phyloP scores from a whole-genome alignment of 176 grass and related monocot genomes.

The Elymus sibiricus region DNA sequence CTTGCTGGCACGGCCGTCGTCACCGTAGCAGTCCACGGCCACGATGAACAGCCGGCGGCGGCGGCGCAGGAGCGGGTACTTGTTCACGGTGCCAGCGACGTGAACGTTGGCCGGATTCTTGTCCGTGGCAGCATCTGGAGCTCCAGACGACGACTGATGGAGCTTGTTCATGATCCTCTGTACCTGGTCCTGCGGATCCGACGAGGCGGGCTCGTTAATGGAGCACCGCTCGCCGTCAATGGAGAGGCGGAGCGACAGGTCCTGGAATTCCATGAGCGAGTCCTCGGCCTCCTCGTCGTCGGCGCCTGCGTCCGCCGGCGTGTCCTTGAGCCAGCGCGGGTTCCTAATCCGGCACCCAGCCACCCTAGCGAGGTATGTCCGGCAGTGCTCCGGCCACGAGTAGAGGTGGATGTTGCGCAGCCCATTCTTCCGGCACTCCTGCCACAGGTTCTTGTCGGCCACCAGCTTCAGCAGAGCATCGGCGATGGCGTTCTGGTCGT shows the following conservation, averaged over 20 bases:
- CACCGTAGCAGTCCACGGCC: constrained; percentile 76
- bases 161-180: constrained; percentile 84
- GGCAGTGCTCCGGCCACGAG: constrained; percentile 98
- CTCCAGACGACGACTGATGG: constrained; percentile 36
- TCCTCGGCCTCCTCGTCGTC: constrained; percentile 72
- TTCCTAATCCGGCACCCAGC: constrained; percentile 85
- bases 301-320: constrained; percentile 42
- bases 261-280: constrained; percentile 83
- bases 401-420: constrained; percentile 92
- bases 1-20: constrained; percentile 59
- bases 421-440: constrained; percentile 89
- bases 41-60: constrained; percentile 77
- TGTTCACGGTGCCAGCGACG: constrained; percentile 43
- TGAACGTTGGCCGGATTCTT: constrained; percentile 34
- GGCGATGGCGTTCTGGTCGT: constrained; percentile 80
- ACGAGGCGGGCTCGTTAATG: constrained; percentile 23
- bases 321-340: constrained; percentile 83
- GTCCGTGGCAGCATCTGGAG: neutral
- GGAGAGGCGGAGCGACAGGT: constrained; percentile 80
- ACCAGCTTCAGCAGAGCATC: constrained; percentile 89
- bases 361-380: constrained; percentile 81
- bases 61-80: constrained; percentile 72
- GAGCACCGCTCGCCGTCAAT: constrained; percentile 69
- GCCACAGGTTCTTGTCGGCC: constrained; percentile 88
- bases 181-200: constrained; percentile 70